Evolutionary conservation across 352 stramenopile species (phyloP).

Genomic region (Phytophthora ramorum): DNA sequence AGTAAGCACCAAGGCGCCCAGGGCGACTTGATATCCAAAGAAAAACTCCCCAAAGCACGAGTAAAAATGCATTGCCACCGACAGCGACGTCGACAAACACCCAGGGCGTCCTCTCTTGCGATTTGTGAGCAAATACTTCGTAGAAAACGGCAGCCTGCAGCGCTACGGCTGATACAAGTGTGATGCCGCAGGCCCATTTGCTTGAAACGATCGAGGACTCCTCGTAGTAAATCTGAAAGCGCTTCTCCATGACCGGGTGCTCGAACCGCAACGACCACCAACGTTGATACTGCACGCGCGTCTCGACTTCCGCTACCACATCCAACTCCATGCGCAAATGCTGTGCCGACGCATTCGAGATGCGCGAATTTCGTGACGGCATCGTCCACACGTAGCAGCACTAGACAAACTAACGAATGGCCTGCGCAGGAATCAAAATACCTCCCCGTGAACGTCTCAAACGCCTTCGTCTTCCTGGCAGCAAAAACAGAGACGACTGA

Average conservation of each 20-base stretch:
- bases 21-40: slow-evolving; percentile 32
- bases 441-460: background rate
- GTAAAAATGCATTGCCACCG: slow-evolving; percentile 14
- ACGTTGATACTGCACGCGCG: slow-evolving; percentile 34
- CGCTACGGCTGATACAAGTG: slow-evolving; percentile 40
- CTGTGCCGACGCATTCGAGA: slow-evolving; percentile 59
- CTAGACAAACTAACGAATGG: slow-evolving; percentile 1
- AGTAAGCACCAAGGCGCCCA: slow-evolving; percentile 30
- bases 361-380: slow-evolving; percentile 21
- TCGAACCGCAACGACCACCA: slow-evolving; percentile 61
- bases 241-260: slow-evolving; percentile 48
- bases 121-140: slow-evolving; percentile 24
- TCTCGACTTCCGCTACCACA: slow-evolving; percentile 51
- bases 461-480: slow-evolving; percentile 9
- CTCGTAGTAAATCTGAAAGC: slow-evolving; percentile 72
- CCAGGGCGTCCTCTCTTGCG: slow-evolving; percentile 34
- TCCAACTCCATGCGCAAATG: slow-evolving; percentile 60
- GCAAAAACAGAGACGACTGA: slow-evolving; percentile 7
- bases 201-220: slow-evolving; percentile 51
- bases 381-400: background rate
- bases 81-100: slow-evolving; percentile 34
- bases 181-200: slow-evolving; percentile 38
- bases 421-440: slow-evolving; percentile 21
- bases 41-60: slow-evolving; percentile 30
- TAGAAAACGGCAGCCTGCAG: slow-evolving; percentile 52